phyloP scores from a whole-genome alignment of 1,284 basidiomycete species.

The Grifola frondosa region DNA sequence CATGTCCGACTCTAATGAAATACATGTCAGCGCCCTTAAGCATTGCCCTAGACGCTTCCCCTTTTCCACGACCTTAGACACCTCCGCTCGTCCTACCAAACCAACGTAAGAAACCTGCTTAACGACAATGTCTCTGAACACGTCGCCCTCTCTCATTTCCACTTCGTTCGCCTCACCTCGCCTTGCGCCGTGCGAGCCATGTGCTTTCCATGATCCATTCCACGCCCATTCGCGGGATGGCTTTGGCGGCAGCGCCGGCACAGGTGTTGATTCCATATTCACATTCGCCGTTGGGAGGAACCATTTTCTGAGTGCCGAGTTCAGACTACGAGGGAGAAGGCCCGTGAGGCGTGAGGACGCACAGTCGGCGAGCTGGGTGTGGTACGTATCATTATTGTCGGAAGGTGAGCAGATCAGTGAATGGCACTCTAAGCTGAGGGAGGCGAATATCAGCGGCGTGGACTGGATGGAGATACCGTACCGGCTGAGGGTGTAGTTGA shows the following conservation, averaged over 20 bases:
- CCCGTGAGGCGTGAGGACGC: conserved; percentile 10
- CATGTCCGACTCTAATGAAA: too few relatives aligned
- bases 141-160: too few relatives aligned
- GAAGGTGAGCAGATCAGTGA: conserved; percentile 75
- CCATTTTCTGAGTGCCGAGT: conserved; percentile 7
- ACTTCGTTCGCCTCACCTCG: conserved; percentile 69
- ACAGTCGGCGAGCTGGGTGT: conserved; percentile 35
- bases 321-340: conserved; percentile 10
- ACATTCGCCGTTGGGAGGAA: conserved; percentile 12
- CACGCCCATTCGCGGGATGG: conserved; percentile 62
- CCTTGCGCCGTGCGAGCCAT: conserved; percentile 58
- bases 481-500: conserved; percentile 68
- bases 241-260: conserved; percentile 55
- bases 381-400: conserved; percentile 67
- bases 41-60: conserved; percentile 72
- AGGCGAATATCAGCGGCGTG: not conserved
- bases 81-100: conserved; percentile 64
- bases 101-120: not conserved
- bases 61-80: conserved; percentile 80
- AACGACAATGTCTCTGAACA: conserved; percentile 28
- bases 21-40: too few relatives aligned
- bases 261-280: conserved; percentile 2
- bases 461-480: conserved; percentile 3
- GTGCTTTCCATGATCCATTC: conserved; percentile 60
- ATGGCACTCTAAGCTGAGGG: conserved; percentile 71